Evolutionary conservation across 176 grass and related monocot species (phyloP), one percentile per base, ranked within the genome.

Genomic region (Panicum miliaceum): DNA sequence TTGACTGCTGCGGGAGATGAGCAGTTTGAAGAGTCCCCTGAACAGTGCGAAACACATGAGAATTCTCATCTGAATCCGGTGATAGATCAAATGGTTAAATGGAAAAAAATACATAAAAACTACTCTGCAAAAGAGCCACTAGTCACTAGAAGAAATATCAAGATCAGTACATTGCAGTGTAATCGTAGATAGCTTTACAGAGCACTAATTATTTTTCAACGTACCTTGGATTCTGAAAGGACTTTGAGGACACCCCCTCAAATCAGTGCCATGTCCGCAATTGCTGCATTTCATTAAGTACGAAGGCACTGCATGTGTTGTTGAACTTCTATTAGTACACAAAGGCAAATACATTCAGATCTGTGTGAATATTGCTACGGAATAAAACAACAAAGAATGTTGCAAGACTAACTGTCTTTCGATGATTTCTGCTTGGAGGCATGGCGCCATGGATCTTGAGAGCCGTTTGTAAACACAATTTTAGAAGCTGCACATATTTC

Each of bases 381-480:
- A 47, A 22, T 29, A 71, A 76, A 32, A 41, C 71, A 63, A 86
- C 2, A 70, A 61, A 22, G 2, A 85, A 79, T 53, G 81, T 76
- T 71, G 36, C 38, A 42, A 38, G 36, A 50, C 88, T 92, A 71
- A 96, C 96, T 93, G 53, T 82, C 82, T 90, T 90, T 18, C 0
- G 93, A 94, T 75, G 89, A 99, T 57, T 90, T 92, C 57, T 99
- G 96, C 77, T 99, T 96, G 26, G 93, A 99, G 74, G 96, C 96
- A 89, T 94, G 91, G 23, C 89, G 93, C 96, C 96, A 99, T 46
- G 93, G 96, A 81, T 99, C 96, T 86, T 95, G 96, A 53, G 91
- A 98, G 42, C 96, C 93, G 18, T 98, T 99, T 37, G 93, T 92
- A 85, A 96, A 99, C 63, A 96, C 80, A 81, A 96, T 90, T 90